These are phyloP conservation scores for Acanthamoeba quina DNA, from an alignment of 208 protist species.

Conservation along the genomic window DNA sequence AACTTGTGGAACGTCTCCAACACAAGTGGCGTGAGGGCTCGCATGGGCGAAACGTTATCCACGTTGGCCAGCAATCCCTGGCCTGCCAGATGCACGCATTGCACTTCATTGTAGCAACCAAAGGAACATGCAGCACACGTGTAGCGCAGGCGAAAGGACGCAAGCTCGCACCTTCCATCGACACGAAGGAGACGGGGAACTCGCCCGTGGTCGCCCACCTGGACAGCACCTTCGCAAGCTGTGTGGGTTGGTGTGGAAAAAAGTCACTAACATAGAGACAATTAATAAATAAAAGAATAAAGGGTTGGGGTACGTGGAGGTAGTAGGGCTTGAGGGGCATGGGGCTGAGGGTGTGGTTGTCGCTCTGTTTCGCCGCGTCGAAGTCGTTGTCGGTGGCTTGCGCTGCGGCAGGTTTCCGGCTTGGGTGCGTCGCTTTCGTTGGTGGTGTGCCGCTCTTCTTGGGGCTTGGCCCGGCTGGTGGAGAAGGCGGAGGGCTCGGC, in stretches of 20 bases:
- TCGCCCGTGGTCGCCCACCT: conserved; percentile 1
- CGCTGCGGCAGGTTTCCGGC: not conserved
- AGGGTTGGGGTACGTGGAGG: not conserved
- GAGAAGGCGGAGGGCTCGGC: not conserved
- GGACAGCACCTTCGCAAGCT: conserved; percentile 28
- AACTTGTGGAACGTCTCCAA: conserved; percentile 11
- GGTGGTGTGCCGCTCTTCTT: not conserved
- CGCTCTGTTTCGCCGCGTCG: not conserved
- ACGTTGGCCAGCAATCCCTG: not conserved
- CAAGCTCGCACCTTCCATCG: conserved; percentile 14
- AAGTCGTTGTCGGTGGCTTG: not conserved
- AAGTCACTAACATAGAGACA: too few species aligned
- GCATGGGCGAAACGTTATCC: conserved; percentile 20
- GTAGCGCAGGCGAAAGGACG: not conserved
- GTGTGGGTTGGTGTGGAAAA: too few species aligned
- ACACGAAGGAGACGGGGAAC: conserved; percentile 36
- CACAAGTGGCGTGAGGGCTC: not conserved
- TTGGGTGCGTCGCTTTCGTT: too few species aligned
- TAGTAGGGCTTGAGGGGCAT: conserved; percentile 65
- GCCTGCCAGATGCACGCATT: not conserved
- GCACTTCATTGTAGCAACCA: too few species aligned
- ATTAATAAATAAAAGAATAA: not conserved
- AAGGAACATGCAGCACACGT: not conserved
- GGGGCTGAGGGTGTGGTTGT: not conserved
- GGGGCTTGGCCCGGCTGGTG: not conserved